Percentiles rank a stretch among this genome's conserved stretches.
These are phyloP conservation scores for Fonsecaea erecta DNA, from an alignment of 2,329 filamentous ascomycete genomes.

Conservation along the genomic window DNA sequence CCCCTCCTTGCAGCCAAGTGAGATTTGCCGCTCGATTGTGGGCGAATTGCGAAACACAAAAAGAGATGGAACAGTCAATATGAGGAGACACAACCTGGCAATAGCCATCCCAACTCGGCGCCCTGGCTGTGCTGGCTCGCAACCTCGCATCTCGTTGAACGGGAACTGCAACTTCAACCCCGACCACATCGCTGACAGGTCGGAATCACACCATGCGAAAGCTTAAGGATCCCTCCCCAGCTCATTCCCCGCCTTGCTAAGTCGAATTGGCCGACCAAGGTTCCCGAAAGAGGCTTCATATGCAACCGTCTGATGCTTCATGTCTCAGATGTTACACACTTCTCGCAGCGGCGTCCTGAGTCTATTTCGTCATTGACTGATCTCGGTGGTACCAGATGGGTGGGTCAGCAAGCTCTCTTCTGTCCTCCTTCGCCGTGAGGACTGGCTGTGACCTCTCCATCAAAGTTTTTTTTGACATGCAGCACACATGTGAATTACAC, in stretches of 20 bases:
- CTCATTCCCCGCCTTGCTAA: background rate
- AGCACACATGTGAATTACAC: background rate
- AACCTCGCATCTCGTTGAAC: background rate
- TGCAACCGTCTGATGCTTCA: conserved; percentile 3
- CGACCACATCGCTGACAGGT: background rate
- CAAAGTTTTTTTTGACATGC: background rate
- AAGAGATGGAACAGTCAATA: background rate
- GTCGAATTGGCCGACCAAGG: background rate
- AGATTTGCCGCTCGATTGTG: background rate
- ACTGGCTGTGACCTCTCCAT: background rate
- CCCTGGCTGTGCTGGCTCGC: background rate
- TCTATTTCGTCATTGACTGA: conserved; percentile 4
- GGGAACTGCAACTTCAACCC: background rate
- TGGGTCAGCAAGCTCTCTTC: background rate
- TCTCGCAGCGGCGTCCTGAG: background rate
- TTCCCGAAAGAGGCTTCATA: background rate
- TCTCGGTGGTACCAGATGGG: background rate
- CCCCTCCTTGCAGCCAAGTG: background rate
- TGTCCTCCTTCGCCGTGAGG: background rate
- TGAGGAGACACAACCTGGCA: background rate
- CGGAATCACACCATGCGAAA: conserved; percentile 2
- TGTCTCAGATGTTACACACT: background rate
- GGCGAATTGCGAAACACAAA: background rate
- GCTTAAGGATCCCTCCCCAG: background rate
- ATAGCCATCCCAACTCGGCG: background rate